Base-by-base conservation (phyloP, 192 early-diverging fungal genomes). In the Coemansia sp. region DNA sequence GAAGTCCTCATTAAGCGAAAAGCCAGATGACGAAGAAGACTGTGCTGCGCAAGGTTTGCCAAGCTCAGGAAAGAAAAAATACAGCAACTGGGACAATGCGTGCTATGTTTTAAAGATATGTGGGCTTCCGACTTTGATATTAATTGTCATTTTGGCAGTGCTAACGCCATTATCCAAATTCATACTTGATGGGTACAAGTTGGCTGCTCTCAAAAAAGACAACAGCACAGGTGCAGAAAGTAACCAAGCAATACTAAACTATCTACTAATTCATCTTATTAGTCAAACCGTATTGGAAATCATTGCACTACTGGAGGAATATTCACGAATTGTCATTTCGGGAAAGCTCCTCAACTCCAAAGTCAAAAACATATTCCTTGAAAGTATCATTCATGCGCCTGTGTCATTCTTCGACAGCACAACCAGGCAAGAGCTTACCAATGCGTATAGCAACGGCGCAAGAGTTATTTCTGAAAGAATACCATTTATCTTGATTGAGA, bases 141-240 rank as follows among this genome's bases (percentile, higher is more conserved):
- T 51, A 28, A 49, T 71, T 4, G 8, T 64, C 2, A 5, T 71
- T 9, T 56, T 61, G 2, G 58, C 58, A 10, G 34, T 71, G 21
- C 7, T 77, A 16, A 20, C 39, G 9, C 65, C 71, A 4, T 26
- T 73, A 2, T 29, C 52, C 9, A 45, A 28, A 10, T 73, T 67
- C 45, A 10, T 73, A 5, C 40, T 73, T 34, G 48, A 67, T 33
- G 53, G n/a, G n/a, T n/a, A n/a, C n/a, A n/a, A n/a, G n/a, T n/a
- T n/a, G n/a, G n/a, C n/a, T n/a, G n/a, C n/a, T n/a, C n/a, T n/a
- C n/a, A n/a, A n/a, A n/a, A n/a, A n/a, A n/a, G n/a, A n/a, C n/a
- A n/a, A n/a, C n/a, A 43, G 4, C 15, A 52, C 60, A 31, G 23
- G 25, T 20, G 4, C 3, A 4, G 7, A 23, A 23, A 49, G 7